Evolutionary conservation across 1,139 yeast species (phyloP), one percentile per base, ranked within the genome.

Genomic region (Debaryomyces sp.): DNA sequence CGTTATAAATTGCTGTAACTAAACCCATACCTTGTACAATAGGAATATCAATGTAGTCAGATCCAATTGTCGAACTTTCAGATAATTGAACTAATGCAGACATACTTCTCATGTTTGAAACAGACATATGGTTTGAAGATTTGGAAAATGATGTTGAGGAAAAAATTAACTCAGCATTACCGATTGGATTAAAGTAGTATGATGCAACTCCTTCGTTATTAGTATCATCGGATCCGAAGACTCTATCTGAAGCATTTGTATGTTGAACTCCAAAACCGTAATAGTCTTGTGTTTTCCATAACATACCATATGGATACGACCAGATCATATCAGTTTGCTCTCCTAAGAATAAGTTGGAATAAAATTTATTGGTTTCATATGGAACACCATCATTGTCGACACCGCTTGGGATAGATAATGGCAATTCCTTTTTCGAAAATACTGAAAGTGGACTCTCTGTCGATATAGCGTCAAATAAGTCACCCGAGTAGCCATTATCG

Each of bases 261-360:
- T 89, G 91, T 41, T 88, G 81, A 9, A 89, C 75, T 3, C 86
- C 96, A 44, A 90, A 69, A 5, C 92, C 94, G 59, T 73, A 75
- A 56, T 69, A 68, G 43, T 59, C 67, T 33, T 59, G 52, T 7
- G 71, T 73, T 26, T 59, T 60, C 76, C 79, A 84, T 85, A 89
- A 89, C 39, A 90, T 67, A 1, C 90, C 84, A 61, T 89, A 90
- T 1, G 97, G 97, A 59, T 86, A 91, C 1, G 96, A 81, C 85
- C 89, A 89, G 4, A 85, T 80, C 57, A 74, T 86, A 47, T 80
- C 68, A 9, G 80, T 78, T 61, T 88, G 94, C 37, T 71, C 69
- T 1, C 77, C 94, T 22, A 91, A 77, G 51, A 89, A 69, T 62
- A 90, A 70, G 66, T 91, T 91, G 8, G 89, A 86, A 63, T 87